Conservation (phyloP, 305 asterid genomes). For the Stenogyne calaminthoides region DNA sequence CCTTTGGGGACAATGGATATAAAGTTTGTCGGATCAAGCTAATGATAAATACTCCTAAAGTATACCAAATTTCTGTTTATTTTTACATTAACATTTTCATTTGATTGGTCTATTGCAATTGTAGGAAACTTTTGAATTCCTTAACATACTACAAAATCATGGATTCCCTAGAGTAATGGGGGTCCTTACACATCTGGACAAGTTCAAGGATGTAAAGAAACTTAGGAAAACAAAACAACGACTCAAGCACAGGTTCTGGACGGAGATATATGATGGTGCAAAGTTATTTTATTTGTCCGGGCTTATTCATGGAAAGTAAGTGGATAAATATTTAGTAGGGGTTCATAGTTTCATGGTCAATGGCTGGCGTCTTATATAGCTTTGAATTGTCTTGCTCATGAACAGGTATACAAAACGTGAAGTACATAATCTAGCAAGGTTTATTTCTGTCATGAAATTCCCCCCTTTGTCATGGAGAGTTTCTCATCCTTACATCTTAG, state of each 20-base stretch:
- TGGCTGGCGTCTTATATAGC: constrained; percentile 20
- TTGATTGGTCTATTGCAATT: constrained; percentile 27
- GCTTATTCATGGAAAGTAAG: constrained; percentile 97
- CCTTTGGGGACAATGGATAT: background rate
- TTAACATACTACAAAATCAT: constrained; percentile 93
- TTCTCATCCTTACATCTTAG: constrained; percentile 93
- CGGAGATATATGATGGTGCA: constrained; percentile 97
- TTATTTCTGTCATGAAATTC: constrained; percentile 94
- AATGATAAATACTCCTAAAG: constrained; percentile 1
- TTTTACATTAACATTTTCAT: background rate
- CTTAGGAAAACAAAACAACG: constrained; percentile 90
- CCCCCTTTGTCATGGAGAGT: constrained; percentile 93
- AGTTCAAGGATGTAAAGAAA: constrained; percentile 94
- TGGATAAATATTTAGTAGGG: constrained; percentile 21
- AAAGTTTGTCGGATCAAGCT: constrained; percentile 8
- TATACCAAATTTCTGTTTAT: background rate
- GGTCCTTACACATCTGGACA: constrained; percentile 95
- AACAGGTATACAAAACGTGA: constrained; percentile 91
- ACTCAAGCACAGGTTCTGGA: constrained; percentile 98
- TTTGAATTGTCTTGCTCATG: constrained; percentile 31
- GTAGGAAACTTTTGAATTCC: constrained; percentile 97
- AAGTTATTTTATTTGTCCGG: constrained; percentile 94
- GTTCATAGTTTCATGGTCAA: constrained; percentile 16
- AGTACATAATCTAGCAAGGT: constrained; percentile 96
- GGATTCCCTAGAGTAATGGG: constrained; percentile 99